Evolutionary conservation across 2,329 filamentous ascomycete genomes (phyloP).

Genomic region (Colletotrichum neosansevieriae): DNA sequence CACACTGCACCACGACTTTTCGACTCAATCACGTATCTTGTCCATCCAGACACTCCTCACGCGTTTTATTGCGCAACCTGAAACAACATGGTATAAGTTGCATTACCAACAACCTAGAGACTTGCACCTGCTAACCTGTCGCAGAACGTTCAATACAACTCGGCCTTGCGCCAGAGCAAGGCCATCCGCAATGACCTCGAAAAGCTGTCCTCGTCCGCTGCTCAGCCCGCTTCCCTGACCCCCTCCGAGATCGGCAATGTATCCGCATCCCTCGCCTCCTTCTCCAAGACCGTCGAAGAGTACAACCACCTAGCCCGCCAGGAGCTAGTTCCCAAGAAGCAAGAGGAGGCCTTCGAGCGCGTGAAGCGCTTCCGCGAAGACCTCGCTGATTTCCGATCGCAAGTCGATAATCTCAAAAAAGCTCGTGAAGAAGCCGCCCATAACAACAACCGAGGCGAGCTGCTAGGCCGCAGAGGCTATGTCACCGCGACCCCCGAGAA

Average conservation of each 20-base stretch:
- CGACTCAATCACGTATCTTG: too few relatives aligned
- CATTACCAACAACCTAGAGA: too few relatives aligned
- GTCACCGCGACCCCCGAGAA: constrained; percentile 87
- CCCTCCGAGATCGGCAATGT: constrained; percentile 72
- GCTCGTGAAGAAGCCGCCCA: constrained; percentile 81
- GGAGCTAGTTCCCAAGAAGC: constrained; percentile 90
- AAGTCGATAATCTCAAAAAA: constrained; percentile 82
- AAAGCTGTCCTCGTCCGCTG: constrained; percentile 70
- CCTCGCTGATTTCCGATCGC: constrained; percentile 80
- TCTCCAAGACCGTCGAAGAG: constrained; percentile 91
- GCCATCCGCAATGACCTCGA: constrained; percentile 82
- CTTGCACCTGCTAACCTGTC: constrained; percentile 45
- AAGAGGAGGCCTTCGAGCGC: constrained; percentile 89
- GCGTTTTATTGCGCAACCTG: not conserved
- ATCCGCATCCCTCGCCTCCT: constrained; percentile 81
- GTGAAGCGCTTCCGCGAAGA: constrained; percentile 88
- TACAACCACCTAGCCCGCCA: constrained; percentile 88
- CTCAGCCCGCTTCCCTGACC: constrained; percentile 72
- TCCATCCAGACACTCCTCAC: not conserved
- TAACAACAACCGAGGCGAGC: constrained; percentile 77
- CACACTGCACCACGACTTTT: not conserved
- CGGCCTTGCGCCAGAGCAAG: constrained; percentile 85
- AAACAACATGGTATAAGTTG: constrained; percentile 21
- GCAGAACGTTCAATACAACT: constrained; percentile 88
- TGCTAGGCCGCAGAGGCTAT: constrained; percentile 88